Evolutionary conservation across 805 yeast genomes (phyloP).

Genomic region (Komagataella pseudopastoris): DNA sequence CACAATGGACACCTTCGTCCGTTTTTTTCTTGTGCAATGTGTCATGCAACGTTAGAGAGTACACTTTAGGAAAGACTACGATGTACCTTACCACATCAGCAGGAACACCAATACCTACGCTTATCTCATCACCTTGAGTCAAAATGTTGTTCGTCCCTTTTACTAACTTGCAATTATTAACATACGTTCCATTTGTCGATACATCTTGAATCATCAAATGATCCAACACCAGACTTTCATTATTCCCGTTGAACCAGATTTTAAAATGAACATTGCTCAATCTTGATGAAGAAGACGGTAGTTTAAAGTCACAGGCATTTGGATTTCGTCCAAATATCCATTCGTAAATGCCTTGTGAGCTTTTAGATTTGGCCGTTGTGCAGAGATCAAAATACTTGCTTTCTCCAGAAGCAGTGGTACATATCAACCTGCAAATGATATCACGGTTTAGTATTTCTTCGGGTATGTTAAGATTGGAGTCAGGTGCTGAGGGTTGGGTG

Average conservation of each 20-base stretch:
- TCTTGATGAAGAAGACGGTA: conserved; percentile 47
- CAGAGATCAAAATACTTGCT: conserved; percentile 18
- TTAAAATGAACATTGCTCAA: conserved; percentile 62
- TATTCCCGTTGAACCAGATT: conserved; percentile 51
- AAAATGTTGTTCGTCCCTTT: conserved; percentile 70
- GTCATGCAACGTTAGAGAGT: neutral
- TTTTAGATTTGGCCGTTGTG: conserved; percentile 6
- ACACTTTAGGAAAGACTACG: conserved; percentile 27
- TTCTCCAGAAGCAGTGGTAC: conserved; percentile 12
- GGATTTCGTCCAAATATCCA: conserved; percentile 56
- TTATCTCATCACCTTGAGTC: conserved; percentile 86
- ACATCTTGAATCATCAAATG: conserved; percentile 50
- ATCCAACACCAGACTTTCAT: conserved; percentile 10
- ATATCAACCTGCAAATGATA: conserved; percentile 21
- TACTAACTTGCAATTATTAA: conserved; percentile 61
- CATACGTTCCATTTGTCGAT: conserved; percentile 87
- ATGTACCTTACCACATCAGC: conserved; percentile 47
- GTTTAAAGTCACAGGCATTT: conserved; percentile 42
- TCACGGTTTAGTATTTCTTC: conserved; percentile 13
- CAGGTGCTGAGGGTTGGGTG: conserved; percentile 20
- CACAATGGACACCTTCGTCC: conserved; percentile 14
- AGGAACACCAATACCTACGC: conserved; percentile 78
- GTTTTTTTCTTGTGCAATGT: neutral
- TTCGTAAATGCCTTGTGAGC: conserved; percentile 10
- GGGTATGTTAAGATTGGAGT: conserved; percentile 11